Evolutionary conservation across 768 basidiomycete species (phyloP).

Genomic region (Lactarius hengduanensis): DNA sequence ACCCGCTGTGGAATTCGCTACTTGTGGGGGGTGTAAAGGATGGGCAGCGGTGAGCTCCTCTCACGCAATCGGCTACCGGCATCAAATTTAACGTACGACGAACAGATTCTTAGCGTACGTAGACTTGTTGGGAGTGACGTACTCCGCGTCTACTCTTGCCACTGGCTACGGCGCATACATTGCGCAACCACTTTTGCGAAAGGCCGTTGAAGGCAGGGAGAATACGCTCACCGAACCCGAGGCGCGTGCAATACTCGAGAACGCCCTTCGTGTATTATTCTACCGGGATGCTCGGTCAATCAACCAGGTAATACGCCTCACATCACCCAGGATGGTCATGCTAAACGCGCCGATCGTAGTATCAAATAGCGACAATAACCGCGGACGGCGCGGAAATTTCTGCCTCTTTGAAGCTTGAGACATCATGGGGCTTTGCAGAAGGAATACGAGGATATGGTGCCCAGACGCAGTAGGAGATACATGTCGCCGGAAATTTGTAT

Average conservation of each 20-base stretch:
- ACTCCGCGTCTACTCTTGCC: constrained; percentile 87
- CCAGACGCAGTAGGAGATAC: constrained; percentile 67
- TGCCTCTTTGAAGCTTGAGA: constrained; percentile 71
- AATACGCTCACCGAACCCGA: constrained; percentile 73
- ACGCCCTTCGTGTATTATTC: constrained; percentile 90
- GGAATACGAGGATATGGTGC: constrained; percentile 87
- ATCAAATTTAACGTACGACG: background rate
- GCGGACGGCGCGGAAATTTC: constrained; percentile 74
- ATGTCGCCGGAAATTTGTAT: constrained; percentile 11
- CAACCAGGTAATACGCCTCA: constrained; percentile 71
- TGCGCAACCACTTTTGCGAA: constrained; percentile 88
- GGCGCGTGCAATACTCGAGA: constrained; percentile 73
- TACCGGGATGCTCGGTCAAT: constrained; percentile 95
- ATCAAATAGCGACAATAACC: constrained; percentile 91
- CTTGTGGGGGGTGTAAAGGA: constrained; percentile 91
- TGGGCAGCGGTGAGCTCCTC: constrained; percentile 61
- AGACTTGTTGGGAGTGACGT: constrained; percentile 95
- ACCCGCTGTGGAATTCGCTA: constrained; percentile 94
- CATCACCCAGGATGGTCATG: background rate
- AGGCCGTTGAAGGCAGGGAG: constrained; percentile 83
- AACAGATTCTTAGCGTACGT: constrained; percentile 89
- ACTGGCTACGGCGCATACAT: constrained; percentile 94
- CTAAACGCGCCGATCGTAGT: constrained; percentile 48
- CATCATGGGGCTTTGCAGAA: constrained; percentile 92
- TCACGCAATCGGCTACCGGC: background rate